A percentile compares a stretch with the other conserved stretches of the same genome.
Conservation (phyloP, 2,329 filamentous ascomycete genomes). For the Pseudocercospora pini-densiflorae region DNA sequence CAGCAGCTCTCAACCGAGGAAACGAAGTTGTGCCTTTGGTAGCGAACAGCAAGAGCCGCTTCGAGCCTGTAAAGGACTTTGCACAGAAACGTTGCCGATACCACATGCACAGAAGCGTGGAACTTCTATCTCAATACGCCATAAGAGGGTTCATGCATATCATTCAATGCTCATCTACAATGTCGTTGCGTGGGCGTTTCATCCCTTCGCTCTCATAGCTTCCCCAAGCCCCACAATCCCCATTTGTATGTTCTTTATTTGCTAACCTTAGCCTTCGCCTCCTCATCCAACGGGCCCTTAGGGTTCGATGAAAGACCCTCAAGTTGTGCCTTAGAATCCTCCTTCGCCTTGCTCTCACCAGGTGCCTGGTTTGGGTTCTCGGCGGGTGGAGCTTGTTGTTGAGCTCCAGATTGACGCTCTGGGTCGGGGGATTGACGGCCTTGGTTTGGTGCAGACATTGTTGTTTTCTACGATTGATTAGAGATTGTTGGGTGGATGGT, state of each 20-base stretch:
- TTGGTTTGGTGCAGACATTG: slow-evolving; percentile 67
- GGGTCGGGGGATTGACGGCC: slow-evolving; percentile 78
- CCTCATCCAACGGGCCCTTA: slow-evolving; percentile 65
- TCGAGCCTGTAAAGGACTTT: no score
- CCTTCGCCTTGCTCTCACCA: slow-evolving; percentile 52
- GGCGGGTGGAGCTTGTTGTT: slow-evolving; percentile 63
- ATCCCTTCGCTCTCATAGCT: background rate
- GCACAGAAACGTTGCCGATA: no score
- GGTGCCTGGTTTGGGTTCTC: slow-evolving; percentile 49
- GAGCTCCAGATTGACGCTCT: slow-evolving; percentile 64
- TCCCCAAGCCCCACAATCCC: background rate
- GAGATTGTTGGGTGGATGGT: background rate
- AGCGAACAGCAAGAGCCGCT: no score
- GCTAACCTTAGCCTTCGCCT: slow-evolving; percentile 62
- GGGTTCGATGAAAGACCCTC: slow-evolving; percentile 70
- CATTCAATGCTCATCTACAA: background rate
- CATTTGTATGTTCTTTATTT: background rate
- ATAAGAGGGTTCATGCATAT: no score
- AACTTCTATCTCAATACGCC: no score
- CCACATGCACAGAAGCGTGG: no score
- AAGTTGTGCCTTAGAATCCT: slow-evolving; percentile 55
- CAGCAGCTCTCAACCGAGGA: no score
- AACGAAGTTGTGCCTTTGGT: no score
- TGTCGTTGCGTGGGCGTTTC: background rate
- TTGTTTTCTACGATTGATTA: slow-evolving; percentile 45